phyloP scores from a whole-genome alignment of 1,284 basidiomycete species.

The Ustilago bromivora region DNA sequence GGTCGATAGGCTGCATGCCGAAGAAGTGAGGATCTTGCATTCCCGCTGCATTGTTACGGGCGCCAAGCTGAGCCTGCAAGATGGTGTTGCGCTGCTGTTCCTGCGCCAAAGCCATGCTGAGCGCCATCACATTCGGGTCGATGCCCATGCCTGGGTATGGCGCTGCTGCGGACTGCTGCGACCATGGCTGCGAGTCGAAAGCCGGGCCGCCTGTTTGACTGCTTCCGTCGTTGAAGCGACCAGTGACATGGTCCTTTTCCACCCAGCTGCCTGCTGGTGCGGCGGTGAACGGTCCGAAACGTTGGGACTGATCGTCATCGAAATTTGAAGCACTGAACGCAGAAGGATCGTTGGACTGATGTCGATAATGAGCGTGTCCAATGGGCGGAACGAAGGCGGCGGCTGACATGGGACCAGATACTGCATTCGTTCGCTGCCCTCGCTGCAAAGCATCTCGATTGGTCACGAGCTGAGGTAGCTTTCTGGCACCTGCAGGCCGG shows the following conservation, averaged over 20 bases:
- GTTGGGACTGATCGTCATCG: constrained; percentile 18
- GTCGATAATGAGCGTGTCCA: constrained; percentile 51
- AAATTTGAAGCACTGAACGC: constrained; percentile 9
- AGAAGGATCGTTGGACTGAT: constrained; percentile 30
- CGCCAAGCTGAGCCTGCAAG: constrained; percentile 52
- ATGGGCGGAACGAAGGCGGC: constrained; percentile 56
- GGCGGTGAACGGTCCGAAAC: constrained; percentile 50
- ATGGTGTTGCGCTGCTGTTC: constrained; percentile 57
- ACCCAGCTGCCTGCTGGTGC: constrained; percentile 39
- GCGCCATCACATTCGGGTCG: constrained; percentile 48
- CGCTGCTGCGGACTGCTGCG: constrained; percentile 15
- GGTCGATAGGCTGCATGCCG: constrained; percentile 45
- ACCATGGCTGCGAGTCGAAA: constrained; percentile 26
- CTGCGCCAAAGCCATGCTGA: constrained; percentile 57
- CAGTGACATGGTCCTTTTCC: constrained; percentile 40
- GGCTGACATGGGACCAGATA: constrained; percentile 42
- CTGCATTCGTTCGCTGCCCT: constrained; percentile 16
- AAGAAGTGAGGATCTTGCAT: constrained; percentile 37
- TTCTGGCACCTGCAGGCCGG: constrained; percentile 17
- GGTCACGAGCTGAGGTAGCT: constrained; percentile 60
- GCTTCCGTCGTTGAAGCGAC: constrained; percentile 14
- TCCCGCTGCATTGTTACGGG: constrained; percentile 15
- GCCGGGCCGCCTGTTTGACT: background rate
- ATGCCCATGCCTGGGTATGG: constrained; percentile 13
- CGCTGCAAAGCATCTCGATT: constrained; percentile 55